Evolutionary conservation across 306 rosid species (phyloP), one percentile per base, ranked within the genome.

Genomic region (Dalbergia cultrata): DNA sequence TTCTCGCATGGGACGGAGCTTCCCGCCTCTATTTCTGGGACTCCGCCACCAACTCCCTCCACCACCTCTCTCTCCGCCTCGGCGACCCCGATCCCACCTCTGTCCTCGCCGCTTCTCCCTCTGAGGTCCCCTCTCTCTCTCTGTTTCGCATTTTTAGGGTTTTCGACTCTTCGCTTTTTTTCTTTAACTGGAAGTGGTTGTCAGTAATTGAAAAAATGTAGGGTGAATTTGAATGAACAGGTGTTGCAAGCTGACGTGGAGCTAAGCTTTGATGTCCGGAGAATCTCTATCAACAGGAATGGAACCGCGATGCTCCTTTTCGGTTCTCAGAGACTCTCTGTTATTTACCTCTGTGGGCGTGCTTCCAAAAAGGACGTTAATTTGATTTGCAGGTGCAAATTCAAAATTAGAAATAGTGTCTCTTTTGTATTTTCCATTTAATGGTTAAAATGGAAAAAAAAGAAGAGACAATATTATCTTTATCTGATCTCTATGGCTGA

Each of bases 1-100:
- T 95, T 9, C 35, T 92, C 21, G 93, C 92, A 13, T 93, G 89
- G 89, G 99, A 96, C 68, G 97, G 97, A 44, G 91, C 91, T 45
- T 89, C 97, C 18, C 90, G 99, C 31, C 89, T 95, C 68, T 93
- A 93, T 80, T 90, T 93, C 84, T 96, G 99, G 99, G 94, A 93
- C 79, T 34, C 91, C 75, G 6, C 65, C 9, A 64, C 47, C 9
- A 87, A 59, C 59, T 79, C 82, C 86, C 90, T 96, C 61, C 97
- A 93, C 49, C 92, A 93, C 65, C 85, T 96, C 70, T 86, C 97
- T 67, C 77, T 93, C 50, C 97, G 93, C 21, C 91, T 93, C 16
- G 99, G 98, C 70, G 98, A 96, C 12, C 99, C 98, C 39, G 93
- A 87, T 4, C 93, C 93, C 34, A 79, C 92, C 64, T 92, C 97